Conservation (phyloP, 148 eudicot species). For the Rhododendron ferrugineum region DNA sequence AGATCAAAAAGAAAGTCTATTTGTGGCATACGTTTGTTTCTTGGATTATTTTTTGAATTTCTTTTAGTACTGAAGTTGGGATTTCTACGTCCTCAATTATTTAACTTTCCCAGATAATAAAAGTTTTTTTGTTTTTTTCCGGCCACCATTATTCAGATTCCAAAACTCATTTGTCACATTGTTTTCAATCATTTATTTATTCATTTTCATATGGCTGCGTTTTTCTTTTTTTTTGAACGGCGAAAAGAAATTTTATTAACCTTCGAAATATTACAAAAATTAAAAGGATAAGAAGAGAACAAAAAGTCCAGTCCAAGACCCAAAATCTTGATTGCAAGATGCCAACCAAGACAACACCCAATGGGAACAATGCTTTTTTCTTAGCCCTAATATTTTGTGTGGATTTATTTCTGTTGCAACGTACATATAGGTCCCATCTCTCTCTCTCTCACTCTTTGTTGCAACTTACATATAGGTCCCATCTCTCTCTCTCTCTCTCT, state of each 20-base stretch:
- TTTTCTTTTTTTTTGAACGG: too few species aligned
- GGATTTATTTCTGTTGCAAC: constrained; percentile 29
- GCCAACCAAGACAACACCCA: too few species aligned
- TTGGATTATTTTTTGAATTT: background rate
- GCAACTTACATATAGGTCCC: constrained; percentile 28
- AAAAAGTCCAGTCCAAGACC: too few species aligned
- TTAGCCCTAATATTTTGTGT: constrained; percentile 23
- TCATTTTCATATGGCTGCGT: too few species aligned
- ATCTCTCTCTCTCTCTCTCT: background rate
- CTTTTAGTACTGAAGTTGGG: background rate
- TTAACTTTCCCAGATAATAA: background rate
- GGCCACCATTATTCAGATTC: constrained; percentile 28
- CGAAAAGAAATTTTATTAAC: too few species aligned
- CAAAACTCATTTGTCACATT: constrained; percentile 21
- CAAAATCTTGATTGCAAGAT: too few species aligned
- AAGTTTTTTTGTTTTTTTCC: constrained; percentile 19
- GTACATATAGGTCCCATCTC: constrained; percentile 26
- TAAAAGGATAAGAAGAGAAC: too few species aligned
- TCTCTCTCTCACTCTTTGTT: constrained; percentile 6
- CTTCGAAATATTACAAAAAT: too few species aligned
- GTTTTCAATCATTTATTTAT: constrained; percentile 16
- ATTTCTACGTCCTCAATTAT: constrained; percentile 12
- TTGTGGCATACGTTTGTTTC: background rate
- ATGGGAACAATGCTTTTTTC: too few species aligned
- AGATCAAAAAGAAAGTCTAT: background rate